Evolutionary conservation across 306 rosid genomes (phyloP), one percentile per base, ranked within the genome.

Genomic region (Glycyrrhiza uralensis): DNA sequence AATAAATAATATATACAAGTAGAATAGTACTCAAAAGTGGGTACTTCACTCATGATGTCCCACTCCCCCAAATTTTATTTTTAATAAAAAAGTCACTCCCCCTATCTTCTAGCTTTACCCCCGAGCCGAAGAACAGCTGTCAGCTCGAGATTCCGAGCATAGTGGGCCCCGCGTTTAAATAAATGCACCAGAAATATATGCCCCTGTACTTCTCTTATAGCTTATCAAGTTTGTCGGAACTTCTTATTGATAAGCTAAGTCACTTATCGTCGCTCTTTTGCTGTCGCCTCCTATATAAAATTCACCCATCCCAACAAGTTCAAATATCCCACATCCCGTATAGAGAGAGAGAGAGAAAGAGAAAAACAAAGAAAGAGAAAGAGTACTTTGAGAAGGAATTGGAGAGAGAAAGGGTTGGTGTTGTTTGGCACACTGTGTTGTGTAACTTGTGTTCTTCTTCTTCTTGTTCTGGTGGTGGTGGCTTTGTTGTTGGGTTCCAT

Each of bases 91-190:
- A n/a, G n/a, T n/a, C n/a, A n/a, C n/a, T n/a, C n/a, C n/a, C n/a
- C n/a, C n/a, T n/a, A n/a, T n/a, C n/a, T n/a, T n/a, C n/a, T n/a
- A n/a, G n/a, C n/a, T n/a, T n/a, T n/a, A n/a, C 75, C 30, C 57
- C 52, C 13, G 20, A 78, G 87, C 92, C 75, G 75, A 81, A 54
- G 46, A 32, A 79, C 89, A 80, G 85, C 87, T 87, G 88, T 82
- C 82, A 83, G 90, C 90, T 83, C 45, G 45, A 81, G 84, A 86
- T 90, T 83, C 91, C 92, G 76, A 82, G 92, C 92, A 90, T 90
- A 79, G 91, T 73, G 80, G 92, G 78, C 63, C 90, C 91, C 66
- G 2, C 9, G 0, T 2, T 2, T 6, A 3, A 49, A 22, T 6
- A 3, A 49, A 22, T 71, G 69, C 1, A 35, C 70, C 60, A 51